A percentile compares a stretch with the other conserved stretches of the same genome.
These are phyloP conservation scores for Phoenix roebelenii DNA, from an alignment of 176 grass and related monocot genomes.

Conservation along the genomic window DNA sequence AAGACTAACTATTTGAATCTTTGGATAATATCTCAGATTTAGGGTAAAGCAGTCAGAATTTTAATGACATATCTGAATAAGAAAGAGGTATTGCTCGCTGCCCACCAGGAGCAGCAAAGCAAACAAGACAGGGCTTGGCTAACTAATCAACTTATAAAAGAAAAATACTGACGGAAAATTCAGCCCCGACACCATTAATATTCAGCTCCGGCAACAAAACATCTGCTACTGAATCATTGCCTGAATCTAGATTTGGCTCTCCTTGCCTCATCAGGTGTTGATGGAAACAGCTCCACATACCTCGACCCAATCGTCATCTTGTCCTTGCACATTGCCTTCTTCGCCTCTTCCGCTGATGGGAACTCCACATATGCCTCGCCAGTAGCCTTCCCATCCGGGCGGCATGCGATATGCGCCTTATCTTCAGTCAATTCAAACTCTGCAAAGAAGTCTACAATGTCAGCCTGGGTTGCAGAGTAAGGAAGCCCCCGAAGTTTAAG, in stretches of 20 bases:
- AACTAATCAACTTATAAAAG: too few species aligned
- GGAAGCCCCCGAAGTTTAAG: conserved; percentile 83
- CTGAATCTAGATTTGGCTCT: conserved; percentile 47
- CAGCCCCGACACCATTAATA: too few species aligned
- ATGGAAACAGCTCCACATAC: conserved; percentile 88
- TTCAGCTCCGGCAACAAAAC: too few species aligned
- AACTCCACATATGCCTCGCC: conserved; percentile 80
- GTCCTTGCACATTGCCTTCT: conserved; percentile 86
- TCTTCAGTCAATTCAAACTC: conserved; percentile 66
- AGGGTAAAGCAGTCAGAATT: too few species aligned
- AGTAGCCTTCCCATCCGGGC: conserved; percentile 59
- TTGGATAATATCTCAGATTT: too few species aligned
- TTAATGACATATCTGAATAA: too few species aligned
- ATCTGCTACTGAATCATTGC: conserved; percentile 25
- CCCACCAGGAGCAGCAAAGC: too few species aligned
- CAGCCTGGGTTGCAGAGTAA: conserved; percentile 47
- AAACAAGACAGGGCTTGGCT: too few species aligned
- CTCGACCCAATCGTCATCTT: conserved; percentile 92
- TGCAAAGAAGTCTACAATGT: conserved; percentile 79
- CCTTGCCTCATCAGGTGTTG: conserved; percentile 47
- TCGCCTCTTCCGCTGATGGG: conserved; percentile 50
- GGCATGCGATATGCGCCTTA: conserved; percentile 61
- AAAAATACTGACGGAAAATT: too few species aligned
- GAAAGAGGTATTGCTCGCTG: too few species aligned
- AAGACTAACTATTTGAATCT: too few species aligned